Conservation (phyloP, 176 grass and related monocot genomes). For the Avena insularis region DNA sequence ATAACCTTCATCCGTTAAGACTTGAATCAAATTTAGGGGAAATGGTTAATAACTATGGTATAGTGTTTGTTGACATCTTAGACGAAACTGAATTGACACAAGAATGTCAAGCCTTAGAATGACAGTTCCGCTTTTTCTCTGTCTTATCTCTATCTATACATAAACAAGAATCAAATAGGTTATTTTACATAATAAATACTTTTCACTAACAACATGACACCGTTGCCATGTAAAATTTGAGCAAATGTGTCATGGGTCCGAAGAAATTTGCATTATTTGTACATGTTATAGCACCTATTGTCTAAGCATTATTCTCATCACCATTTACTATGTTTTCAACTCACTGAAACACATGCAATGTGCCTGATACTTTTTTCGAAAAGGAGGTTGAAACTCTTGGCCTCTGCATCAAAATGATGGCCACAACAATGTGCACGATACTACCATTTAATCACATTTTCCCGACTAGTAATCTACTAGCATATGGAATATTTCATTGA, state of each 20-base stretch:
- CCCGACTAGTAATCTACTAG: neutral
- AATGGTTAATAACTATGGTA: too few relatives aligned
- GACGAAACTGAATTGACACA: too few relatives aligned
- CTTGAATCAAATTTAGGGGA: too few relatives aligned
- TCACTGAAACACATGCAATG: neutral
- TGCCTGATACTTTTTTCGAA: neutral
- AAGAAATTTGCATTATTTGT: neutral
- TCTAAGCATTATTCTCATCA: neutral
- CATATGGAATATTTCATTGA: neutral
- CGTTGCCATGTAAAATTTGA: neutral
- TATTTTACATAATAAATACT: neutral
- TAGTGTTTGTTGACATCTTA: too few relatives aligned
- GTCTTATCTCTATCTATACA: neutral
- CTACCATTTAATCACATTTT: neutral
- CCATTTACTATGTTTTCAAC: neutral
- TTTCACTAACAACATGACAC: neutral
- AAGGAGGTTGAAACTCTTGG: too few relatives aligned
- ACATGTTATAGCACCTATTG: neutral
- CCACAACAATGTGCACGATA: neutral
- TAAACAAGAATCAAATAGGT: neutral
- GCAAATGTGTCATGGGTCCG: too few relatives aligned
- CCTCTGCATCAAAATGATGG: too few relatives aligned
- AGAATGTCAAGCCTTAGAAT: too few relatives aligned
- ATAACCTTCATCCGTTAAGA: too few relatives aligned
- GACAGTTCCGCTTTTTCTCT: too few relatives aligned